Evolutionary conservation across 73 alveolate genomes (phyloP).

Genomic region (Diophrys appendiculata): DNA sequence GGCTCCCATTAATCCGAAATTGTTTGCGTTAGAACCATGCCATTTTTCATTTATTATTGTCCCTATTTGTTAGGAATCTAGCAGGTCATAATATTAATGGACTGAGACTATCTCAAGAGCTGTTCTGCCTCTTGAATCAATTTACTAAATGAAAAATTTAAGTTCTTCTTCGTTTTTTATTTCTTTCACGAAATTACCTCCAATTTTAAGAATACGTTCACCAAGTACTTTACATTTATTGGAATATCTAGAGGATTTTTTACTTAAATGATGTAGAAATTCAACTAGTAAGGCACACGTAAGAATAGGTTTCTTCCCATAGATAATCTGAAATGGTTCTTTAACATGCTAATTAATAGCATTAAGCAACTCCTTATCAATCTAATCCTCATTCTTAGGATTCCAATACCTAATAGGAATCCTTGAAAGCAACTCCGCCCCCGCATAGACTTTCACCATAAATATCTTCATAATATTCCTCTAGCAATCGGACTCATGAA

Average conservation of each 20-base stretch:
- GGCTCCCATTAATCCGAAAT: conserved; percentile 41
- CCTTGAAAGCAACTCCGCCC: conserved; percentile 40
- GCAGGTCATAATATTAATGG: conserved; percentile 36
- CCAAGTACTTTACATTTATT: conserved; percentile 15
- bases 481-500: conserved; percentile 4
- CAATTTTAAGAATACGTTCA: conserved; percentile 6
- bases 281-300: conserved; percentile 27
- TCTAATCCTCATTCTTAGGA: not conserved
- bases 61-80: conserved; percentile 49
- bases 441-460: conserved; percentile 34
- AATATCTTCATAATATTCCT: conserved; percentile 33
- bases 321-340: conserved; percentile 33
- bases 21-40: conserved; percentile 49
- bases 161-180: conserved; percentile 39
- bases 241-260: conserved; percentile 6
- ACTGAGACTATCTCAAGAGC: conserved; percentile 48
- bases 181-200: conserved; percentile 40
- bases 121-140: conserved; percentile 34
- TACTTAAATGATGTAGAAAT: conserved; percentile 8
- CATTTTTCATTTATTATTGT: conserved; percentile 49
- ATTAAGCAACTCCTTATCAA: conserved; percentile 15
- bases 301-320: conserved; percentile 30
- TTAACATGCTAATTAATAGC: conserved; percentile 32
- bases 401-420: conserved; percentile 35
- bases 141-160: conserved; percentile 26